Percentiles rank a stretch among this genome's conserved stretches.
Conservation (phyloP, 768 basidiomycete genomes). For the Hortiboletus campestris region DNA sequence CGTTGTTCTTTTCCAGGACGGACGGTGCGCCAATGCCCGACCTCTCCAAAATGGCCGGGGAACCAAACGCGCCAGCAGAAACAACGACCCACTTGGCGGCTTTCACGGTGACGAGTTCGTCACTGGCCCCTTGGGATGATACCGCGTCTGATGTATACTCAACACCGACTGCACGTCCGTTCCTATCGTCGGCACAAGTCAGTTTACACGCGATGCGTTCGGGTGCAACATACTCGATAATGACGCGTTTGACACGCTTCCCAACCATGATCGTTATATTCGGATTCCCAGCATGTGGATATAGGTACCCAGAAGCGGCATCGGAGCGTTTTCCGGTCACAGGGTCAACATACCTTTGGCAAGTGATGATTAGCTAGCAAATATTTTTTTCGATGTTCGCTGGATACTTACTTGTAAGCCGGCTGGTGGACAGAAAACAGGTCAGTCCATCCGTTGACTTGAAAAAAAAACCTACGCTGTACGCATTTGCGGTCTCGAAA, state of each 20-base stretch:
- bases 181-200: slow-evolving; percentile 17
- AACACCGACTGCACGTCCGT: slow-evolving; percentile 35
- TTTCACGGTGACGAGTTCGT: no score
- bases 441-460: no score
- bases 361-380: not conserved
- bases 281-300: slow-evolving; percentile 24
- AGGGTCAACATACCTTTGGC: slow-evolving; percentile 49
- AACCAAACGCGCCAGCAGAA: slow-evolving; percentile 40
- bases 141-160: slow-evolving; percentile 23
- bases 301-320: slow-evolving; percentile 29
- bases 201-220: not conserved
- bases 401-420: slow-evolving; percentile 5
- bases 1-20: no score
- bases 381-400: no score
- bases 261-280: no score
- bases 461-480: no score
- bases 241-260: no score
- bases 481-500: no score
- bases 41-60: slow-evolving; percentile 53
- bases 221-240: no score
- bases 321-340: slow-evolving; percentile 28
- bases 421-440: slow-evolving; percentile 2
- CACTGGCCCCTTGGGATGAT: slow-evolving; percentile 14
- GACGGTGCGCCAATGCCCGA: slow-evolving; percentile 14
- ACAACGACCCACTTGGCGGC: no score